phyloP scores from a whole-genome alignment of 2,329 filamentous ascomycete genomes.

The Penicillium paneum region DNA sequence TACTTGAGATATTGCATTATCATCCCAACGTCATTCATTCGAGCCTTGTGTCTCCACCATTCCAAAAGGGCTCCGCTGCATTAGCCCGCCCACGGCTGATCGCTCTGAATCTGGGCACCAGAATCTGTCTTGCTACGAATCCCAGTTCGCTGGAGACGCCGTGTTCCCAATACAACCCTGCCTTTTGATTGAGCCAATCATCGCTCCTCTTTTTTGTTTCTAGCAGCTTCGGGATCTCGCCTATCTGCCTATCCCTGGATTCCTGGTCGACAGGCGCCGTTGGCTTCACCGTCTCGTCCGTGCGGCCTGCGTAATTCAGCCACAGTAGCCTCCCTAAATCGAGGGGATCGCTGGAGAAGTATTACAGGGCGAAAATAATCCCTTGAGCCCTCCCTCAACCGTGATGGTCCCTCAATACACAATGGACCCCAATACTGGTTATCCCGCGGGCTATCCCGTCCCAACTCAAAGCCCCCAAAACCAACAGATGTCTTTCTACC shows the following conservation, averaged over 20 bases:
- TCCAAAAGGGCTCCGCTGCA: conserved; percentile 27
- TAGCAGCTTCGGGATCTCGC: background rate
- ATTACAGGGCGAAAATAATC: conserved; percentile 16
- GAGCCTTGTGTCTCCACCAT: conserved; percentile 20
- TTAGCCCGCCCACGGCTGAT: conserved; percentile 31
- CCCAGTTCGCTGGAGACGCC: conserved; percentile 13
- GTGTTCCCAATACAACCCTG: conserved; percentile 17
- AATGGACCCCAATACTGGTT: conserved; percentile 26
- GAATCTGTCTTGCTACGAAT: conserved; percentile 22
- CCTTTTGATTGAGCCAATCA: conserved; percentile 20
- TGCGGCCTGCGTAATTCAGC: conserved; percentile 22
- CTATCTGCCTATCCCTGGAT: conserved; percentile 19
- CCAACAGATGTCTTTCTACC: conserved; percentile 36
- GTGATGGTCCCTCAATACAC: conserved; percentile 16
- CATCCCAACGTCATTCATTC: conserved; percentile 8
- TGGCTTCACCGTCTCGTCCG: conserved; percentile 17
- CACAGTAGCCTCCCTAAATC: conserved; percentile 8
- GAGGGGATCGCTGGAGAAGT: conserved; percentile 7
- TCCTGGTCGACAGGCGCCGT: conserved; percentile 8
- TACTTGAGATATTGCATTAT: background rate
- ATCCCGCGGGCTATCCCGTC: conserved; percentile 35
- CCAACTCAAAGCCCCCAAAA: conserved; percentile 32
- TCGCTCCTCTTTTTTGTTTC: conserved; percentile 2
- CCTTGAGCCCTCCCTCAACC: background rate
- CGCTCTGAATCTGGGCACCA: conserved; percentile 26